Percentiles rank a stretch among this genome's conserved stretches.
These are phyloP conservation scores for Haplographium delicatum DNA, from an alignment of 495 filamentous ascomycete species.

Conservation along the genomic window DNA sequence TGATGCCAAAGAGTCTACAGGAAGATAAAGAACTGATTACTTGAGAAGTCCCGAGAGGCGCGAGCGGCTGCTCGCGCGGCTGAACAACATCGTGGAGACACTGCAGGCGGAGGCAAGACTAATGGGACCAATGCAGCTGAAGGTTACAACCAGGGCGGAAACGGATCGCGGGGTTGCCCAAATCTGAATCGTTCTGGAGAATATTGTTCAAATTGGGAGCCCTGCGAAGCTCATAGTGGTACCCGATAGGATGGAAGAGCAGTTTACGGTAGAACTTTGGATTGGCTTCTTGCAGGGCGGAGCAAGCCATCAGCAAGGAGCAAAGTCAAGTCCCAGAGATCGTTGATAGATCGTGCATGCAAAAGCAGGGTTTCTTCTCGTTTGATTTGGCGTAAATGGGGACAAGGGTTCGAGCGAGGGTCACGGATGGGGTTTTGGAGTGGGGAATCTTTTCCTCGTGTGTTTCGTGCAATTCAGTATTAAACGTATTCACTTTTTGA, in stretches of 20 bases:
- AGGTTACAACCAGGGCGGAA: not conserved
- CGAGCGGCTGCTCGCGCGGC: conserved; percentile 39
- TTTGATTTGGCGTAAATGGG: no score
- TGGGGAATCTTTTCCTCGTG: no score
- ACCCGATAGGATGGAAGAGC: conserved; percentile 1
- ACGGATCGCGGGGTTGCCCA: not conserved
- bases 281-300: no score
- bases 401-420: no score
- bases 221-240: conserved; percentile 15
- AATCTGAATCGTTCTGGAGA: conserved; percentile 11
- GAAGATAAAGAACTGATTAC: not conserved
- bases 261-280: no score
- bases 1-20: conserved; percentile 22
- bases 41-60: conserved; percentile 36
- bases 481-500: no score
- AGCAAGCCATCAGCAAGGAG: no score
- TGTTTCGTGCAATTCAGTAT: no score
- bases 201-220: conserved; percentile 12
- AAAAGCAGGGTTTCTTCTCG: no score
- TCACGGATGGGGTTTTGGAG: no score
- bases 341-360: no score
- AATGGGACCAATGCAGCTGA: conserved; percentile 13
- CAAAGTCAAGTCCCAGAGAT: no score
- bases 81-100: conserved; percentile 33
- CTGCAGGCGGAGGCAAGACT: conserved; percentile 14